Percentiles rank a stretch among this genome's conserved stretches.
phyloP scores from a whole-genome alignment of 129 eudicot genomes.

The Ambrosia trifida region DNA sequence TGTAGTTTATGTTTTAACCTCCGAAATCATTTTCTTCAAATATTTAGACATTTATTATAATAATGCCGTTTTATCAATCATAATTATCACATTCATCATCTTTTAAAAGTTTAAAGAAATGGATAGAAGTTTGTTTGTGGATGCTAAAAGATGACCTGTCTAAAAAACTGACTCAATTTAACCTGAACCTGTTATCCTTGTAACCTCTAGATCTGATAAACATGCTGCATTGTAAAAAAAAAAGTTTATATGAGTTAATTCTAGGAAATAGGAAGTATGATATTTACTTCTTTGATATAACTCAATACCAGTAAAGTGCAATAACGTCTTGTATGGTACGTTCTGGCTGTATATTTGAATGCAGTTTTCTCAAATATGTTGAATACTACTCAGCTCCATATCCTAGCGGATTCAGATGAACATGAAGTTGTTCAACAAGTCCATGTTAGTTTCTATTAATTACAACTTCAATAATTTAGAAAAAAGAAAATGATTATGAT shows the following conservation, averaged over 20 bases:
- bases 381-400: constrained; percentile 91
- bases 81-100: background rate
- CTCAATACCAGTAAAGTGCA: constrained; percentile 1
- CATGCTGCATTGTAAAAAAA: background rate
- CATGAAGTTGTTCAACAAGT: constrained; percentile 98
- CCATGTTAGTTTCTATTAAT: constrained; percentile 51
- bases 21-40: background rate
- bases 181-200: background rate
- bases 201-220: background rate
- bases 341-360: constrained; percentile 22
- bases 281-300: constrained; percentile 5
- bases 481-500: constrained; percentile 4
- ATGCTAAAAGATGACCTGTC: background rate
- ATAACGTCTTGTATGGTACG: constrained; percentile 11
- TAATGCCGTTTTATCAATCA: background rate
- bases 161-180: background rate
- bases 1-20: background rate
- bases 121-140: background rate
- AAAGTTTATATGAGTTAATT: background rate
- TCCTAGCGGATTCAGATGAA: constrained; percentile 96
- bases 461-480: background rate
- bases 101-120: background rate
- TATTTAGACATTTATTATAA: background rate
- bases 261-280: background rate
- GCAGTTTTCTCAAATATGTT: constrained; percentile 95